phyloP scores from a whole-genome alignment of 2,329 filamentous ascomycete genomes.

The Nemania diffusa region DNA sequence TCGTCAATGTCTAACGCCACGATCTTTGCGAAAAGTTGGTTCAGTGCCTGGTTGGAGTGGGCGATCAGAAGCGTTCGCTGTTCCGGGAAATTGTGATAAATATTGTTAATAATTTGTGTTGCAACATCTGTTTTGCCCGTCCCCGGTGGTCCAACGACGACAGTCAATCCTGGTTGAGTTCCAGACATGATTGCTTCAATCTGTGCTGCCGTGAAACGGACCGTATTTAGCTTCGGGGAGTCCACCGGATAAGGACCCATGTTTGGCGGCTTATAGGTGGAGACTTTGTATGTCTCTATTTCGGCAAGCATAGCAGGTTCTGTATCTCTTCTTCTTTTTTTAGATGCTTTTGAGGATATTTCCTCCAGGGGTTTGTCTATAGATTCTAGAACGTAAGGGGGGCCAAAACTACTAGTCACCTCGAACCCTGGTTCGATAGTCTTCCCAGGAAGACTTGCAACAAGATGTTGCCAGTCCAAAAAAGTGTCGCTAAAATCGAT shows the following conservation, averaged over 20 bases:
- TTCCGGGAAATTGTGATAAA: constrained; percentile 96
- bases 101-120: constrained; percentile 97
- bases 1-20: constrained; percentile 96
- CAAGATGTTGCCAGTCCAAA: constrained; percentile 91
- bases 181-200: constrained; percentile 93
- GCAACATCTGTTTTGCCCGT: constrained; percentile 99
- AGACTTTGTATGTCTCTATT: constrained; percentile 79
- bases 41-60: constrained; percentile 97
- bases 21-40: constrained; percentile 98
- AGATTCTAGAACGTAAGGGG: constrained; percentile 86
- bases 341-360: constrained; percentile 70
- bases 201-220: constrained; percentile 92
- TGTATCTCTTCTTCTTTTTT: constrained; percentile 86
- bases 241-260: constrained; percentile 90
- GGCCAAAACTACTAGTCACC: constrained; percentile 78
- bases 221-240: constrained; percentile 79
- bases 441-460: constrained; percentile 89
- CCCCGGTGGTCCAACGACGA: constrained; percentile 93
- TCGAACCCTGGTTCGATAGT: constrained; percentile 82
- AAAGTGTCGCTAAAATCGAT: constrained; percentile 96
- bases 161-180: constrained; percentile 90
- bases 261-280: constrained; percentile 89
- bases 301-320: constrained; percentile 72
- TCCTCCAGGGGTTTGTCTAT: constrained; percentile 64
- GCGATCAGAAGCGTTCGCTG: constrained; percentile 93